Evolutionary conservation across 176 grass and related monocot species (phyloP), one percentile per base, ranked within the genome.

Genomic region (Dactylis glomerata): DNA sequence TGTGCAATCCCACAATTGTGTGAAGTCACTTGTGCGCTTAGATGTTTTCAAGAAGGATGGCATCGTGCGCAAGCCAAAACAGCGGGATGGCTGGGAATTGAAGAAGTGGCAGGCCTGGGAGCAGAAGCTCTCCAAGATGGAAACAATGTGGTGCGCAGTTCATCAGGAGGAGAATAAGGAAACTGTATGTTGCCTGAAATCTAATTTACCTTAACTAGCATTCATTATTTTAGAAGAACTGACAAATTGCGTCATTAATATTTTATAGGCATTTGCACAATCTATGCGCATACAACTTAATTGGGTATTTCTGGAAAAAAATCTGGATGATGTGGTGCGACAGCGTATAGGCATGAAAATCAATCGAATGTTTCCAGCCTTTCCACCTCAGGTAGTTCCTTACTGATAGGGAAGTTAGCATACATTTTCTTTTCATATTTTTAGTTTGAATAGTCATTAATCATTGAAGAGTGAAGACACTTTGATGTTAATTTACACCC

Each of bases 21-120:
- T 36, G 47, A 58, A 76, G 78, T 68, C 70, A 12, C 58, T 82
- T 76, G 46, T 75, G 67, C 57, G 78, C 19, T 76, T 82, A 46
- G 52, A 63, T 74, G 9, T 67, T 24, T 82, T 81, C 63, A 41
- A 55, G 28, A 33, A 42, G 44, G 77, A 77, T 28, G 55, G 77
- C 10, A 65, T 65, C 73, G 68, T 38, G 73, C 32, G 68, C 27
- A 24, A 40, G 31, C 77, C 51, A 54, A 54, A 54, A 54, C 51
- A 54, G 51, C 6, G 6, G 14, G 51, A 22, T 0, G 51, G 51
- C 5, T 54, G 51, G 51, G 20, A 22, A 20, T 54, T 54, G 5
- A 54, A 54, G 51, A 54, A 54, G 19, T 54, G 51, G 51, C 19
- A 54, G 51, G 1, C 14, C 46, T 49, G 46, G 46, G 46, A 49